phyloP scores from a whole-genome alignment of 2,329 filamentous ascomycete genomes.

The Lasiodiplodia gonubiensis region DNA sequence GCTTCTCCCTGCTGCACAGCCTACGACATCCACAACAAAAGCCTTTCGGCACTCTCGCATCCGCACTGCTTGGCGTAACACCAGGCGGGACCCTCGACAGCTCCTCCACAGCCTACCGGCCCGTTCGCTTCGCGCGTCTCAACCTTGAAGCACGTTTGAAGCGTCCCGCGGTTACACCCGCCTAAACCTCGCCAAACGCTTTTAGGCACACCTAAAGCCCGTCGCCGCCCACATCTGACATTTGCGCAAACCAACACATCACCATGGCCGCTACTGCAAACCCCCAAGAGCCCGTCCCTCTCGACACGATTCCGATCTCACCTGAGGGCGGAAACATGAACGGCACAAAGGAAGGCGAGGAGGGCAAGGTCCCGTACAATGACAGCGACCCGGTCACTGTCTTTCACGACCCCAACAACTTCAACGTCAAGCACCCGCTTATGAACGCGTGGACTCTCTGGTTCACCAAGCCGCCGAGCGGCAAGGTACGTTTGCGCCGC shows the following conservation, averaged over 20 bases:
- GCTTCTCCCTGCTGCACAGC: background rate
- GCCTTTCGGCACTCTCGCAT: constrained; percentile 7
- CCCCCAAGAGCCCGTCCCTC: constrained; percentile 56
- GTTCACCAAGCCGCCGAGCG: constrained; percentile 98
- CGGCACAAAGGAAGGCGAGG: constrained; percentile 48
- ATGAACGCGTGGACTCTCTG: constrained; percentile 98
- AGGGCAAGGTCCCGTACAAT: constrained; percentile 46
- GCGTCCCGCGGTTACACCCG: constrained; percentile 25
- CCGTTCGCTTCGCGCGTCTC: constrained; percentile 23
- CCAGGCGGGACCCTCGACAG: constrained; percentile 1
- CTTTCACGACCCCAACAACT: constrained; percentile 98
- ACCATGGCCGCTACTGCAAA: constrained; percentile 36
- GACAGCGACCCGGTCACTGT: constrained; percentile 78
- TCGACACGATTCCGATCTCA: constrained; percentile 63
- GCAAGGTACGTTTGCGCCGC: constrained; percentile 69
- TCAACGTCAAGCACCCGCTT: constrained; percentile 98
- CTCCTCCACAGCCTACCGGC: constrained; percentile 8
- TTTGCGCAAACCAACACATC: constrained; percentile 5
- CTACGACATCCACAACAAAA: constrained; percentile 9
- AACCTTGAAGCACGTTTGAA: constrained; percentile 28
- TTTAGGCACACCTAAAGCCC: constrained; percentile 22
- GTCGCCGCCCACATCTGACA: constrained; percentile 18
- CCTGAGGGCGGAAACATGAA: constrained; percentile 54
- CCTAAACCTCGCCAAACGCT: constrained; percentile 26
- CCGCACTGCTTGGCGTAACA: constrained; percentile 18